Evolutionary conservation across 2,329 filamentous ascomycete species (phyloP).

Genomic region (Arthrobotrys sinensis): DNA sequence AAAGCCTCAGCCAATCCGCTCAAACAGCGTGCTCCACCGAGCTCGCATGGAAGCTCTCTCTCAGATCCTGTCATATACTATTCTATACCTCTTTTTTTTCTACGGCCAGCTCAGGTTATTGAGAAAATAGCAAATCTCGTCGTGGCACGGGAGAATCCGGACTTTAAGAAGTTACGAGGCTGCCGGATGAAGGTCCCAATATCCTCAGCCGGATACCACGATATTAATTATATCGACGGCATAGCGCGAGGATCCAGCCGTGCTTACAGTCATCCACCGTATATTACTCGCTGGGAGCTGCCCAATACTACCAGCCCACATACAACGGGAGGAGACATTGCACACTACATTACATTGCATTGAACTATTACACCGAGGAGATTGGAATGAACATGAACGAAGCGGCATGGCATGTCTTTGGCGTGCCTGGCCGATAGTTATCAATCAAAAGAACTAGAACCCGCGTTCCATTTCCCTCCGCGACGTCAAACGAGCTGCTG

Average conservation of each 20-base stretch:
- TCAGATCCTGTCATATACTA: slow-evolving; percentile 32
- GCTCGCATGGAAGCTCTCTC: neutral
- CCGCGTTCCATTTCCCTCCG: slow-evolving; percentile 7
- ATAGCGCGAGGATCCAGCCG: slow-evolving; percentile 55
- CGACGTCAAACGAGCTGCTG: slow-evolving; percentile 15
- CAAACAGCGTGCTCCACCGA: slow-evolving; percentile 31
- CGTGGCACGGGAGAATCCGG: slow-evolving; percentile 25
- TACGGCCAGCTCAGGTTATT: neutral
- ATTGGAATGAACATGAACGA: neutral
- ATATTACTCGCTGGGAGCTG: neutral
- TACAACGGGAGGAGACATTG: neutral
- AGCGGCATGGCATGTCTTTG: slow-evolving; percentile 19
- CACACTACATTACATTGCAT: too few relatives aligned
- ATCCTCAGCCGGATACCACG: slow-evolving; percentile 21
- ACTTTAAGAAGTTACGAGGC: slow-evolving; percentile 12
- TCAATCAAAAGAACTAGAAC: too few relatives aligned
- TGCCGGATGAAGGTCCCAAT: slow-evolving; percentile 10
- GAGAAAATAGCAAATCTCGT: neutral
- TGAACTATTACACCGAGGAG: too few relatives aligned
- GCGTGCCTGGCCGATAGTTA: slow-evolving; percentile 13
- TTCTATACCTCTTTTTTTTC: neutral
- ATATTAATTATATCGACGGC: neutral
- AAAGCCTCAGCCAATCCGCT: slow-evolving; percentile 31
- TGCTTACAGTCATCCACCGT: slow-evolving; percentile 13
- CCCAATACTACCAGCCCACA: slow-evolving; percentile 6